Base-by-base conservation (phyloP, 305 asterid species). In the Rubia peregrina region DNA sequence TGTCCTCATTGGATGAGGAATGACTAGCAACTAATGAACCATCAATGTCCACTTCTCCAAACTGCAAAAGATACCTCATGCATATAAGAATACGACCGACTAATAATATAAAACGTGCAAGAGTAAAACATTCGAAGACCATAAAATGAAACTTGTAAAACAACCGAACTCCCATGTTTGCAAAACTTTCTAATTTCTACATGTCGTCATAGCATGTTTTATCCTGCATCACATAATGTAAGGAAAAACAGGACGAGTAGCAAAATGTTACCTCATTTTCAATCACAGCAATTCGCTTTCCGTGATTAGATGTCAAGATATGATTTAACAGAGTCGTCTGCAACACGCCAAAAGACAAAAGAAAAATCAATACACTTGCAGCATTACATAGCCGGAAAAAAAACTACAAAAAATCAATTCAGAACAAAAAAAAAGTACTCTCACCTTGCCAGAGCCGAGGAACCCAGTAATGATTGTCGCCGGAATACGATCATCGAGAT, bases 241-340 rank as follows among this genome's bases (percentile, higher is more conserved):
- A 24, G 63, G 33, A 21, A 70, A 51, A 42, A 7, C 21, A 56
- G 17, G 41, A 57, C 26, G 40, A 41, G 36, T 12, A 22, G n/a
- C 62, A 66, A 9, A 19, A n/a, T 9, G 80, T 75, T 88, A 93
- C 98, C 98, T 93, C 98, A 79, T 93, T 93, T 80, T 93, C 98
- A 56, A 90, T 88, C 46, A 93, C 98, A 65, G 98, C 97, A 69
- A 90, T 90, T 71, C 96, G 82, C 88, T 90, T 90, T 67, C 95
- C 98, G 64, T 93, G 97, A 76, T 90, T 86, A 60, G 95, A 87
- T 51, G 97, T 89, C 85, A 93, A 77, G 71, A 93, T 90, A 80
- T 90, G 97, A 84, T 93, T 93, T 86, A 93, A 83, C 77, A 93
- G 88, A 56, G 98, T 90, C 16, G 98, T 93, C 98, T 93, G 91